phyloP scores from a whole-genome alignment of 495 filamentous ascomycete species.

The Achaetomiella virescens region DNA sequence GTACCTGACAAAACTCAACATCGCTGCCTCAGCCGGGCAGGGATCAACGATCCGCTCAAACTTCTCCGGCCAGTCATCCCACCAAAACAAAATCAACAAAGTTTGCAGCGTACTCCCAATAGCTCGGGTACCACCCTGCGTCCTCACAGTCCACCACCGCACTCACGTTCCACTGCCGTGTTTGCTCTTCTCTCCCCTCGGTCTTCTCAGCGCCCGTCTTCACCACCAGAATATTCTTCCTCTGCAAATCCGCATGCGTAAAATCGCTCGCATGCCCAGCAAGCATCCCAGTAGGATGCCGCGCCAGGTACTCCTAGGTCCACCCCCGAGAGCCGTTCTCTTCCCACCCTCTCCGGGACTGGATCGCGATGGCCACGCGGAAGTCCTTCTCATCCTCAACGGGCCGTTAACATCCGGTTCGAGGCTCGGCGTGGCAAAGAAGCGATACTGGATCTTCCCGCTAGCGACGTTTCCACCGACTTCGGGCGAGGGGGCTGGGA shows the following conservation, averaged over 20 bases:
- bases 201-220: background rate
- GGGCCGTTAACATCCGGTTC: background rate
- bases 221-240: background rate
- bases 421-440: background rate
- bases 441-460: background rate
- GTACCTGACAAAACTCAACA: background rate
- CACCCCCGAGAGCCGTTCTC: background rate
- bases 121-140: conserved; percentile 3
- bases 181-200: no score
- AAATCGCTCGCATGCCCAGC: background rate
- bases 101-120: background rate
- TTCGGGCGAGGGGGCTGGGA: background rate
- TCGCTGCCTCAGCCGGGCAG: background rate
- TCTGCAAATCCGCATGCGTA: background rate
- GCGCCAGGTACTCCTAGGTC: background rate
- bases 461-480: background rate
- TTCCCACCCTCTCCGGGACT: background rate
- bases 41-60: background rate
- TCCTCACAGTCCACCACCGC: background rate
- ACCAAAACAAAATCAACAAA: background rate
- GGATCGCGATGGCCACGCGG: background rate
- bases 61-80: conserved; percentile 2
- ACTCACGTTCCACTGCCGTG: background rate
- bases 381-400: background rate
- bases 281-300: background rate